Conservation (phyloP, 1,284 basidiomycete species). For the Sanghuangporus sanghuang region DNA sequence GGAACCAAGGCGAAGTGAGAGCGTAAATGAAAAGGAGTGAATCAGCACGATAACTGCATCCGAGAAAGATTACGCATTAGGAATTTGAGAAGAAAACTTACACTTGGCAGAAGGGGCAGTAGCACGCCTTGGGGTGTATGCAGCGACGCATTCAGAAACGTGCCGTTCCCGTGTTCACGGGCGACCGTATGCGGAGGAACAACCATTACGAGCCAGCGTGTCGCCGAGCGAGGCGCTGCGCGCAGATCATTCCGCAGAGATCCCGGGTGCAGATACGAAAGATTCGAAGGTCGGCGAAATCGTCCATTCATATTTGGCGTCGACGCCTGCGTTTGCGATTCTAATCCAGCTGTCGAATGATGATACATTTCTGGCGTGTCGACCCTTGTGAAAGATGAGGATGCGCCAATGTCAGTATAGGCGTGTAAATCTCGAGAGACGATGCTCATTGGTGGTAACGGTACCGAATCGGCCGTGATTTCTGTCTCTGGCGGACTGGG, state of each 20-base stretch:
- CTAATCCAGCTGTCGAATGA: slow-evolving; percentile 13
- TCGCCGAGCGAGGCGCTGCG: slow-evolving; percentile 32
- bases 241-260: slow-evolving; percentile 47
- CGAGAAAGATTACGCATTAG: slow-evolving; percentile 1
- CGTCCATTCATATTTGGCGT: slow-evolving; percentile 26
- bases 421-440: slow-evolving; percentile 23
- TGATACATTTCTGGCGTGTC: slow-evolving; percentile 9
- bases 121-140: slow-evolving; percentile 63
- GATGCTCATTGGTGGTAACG: slow-evolving; percentile 19
- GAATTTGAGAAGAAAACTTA: slow-evolving; percentile 31
- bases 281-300: slow-evolving; percentile 42
- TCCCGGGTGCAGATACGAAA: slow-evolving; percentile 53
- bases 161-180: slow-evolving; percentile 52
- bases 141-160: slow-evolving; percentile 54
- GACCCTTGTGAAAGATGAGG: slow-evolving; percentile 9
- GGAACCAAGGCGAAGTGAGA: neutral
- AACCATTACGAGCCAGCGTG: slow-evolving; percentile 61
- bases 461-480: slow-evolving; percentile 29
- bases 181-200: slow-evolving; percentile 57
- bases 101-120: slow-evolving; percentile 72
- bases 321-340: slow-evolving; percentile 18
- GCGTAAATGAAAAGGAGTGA: neutral
- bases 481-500: slow-evolving; percentile 54
- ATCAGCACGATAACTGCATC: neutral
- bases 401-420: slow-evolving; percentile 21